A percentile compares a stretch with the other conserved stretches of the same genome.
phyloP scores from a whole-genome alignment of 805 yeast genomes.

The Candida maris region DNA sequence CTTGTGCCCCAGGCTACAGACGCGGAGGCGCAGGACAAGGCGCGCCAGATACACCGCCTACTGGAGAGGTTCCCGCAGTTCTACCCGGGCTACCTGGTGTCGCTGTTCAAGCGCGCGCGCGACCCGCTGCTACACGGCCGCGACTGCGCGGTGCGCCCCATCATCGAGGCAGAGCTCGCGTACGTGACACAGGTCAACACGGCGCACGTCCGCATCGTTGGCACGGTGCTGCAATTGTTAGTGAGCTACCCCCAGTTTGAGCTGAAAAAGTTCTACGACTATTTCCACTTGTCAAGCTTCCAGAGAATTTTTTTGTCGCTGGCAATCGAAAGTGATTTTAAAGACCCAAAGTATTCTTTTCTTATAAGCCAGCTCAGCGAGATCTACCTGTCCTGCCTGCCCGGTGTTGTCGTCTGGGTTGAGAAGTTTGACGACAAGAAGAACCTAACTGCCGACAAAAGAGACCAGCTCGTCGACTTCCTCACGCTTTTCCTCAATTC shows the following conservation, averaged over 20 bases:
- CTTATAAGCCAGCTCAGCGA: slow-evolving; percentile 22
- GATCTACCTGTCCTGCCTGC: slow-evolving; percentile 22
- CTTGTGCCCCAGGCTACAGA: slow-evolving; percentile 42
- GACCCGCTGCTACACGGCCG: neutral
- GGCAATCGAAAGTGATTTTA: slow-evolving; percentile 23
- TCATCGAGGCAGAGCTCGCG: slow-evolving; percentile 22
- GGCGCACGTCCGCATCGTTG: slow-evolving; percentile 11
- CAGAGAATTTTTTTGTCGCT: slow-evolving; percentile 26
- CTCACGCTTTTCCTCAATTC: slow-evolving; percentile 23
- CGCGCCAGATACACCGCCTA: slow-evolving; percentile 46
- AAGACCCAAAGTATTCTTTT: slow-evolving; percentile 5
- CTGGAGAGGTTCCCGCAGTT: slow-evolving; percentile 35
- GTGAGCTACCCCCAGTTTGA: neutral
- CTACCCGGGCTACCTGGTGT: slow-evolving; percentile 31
- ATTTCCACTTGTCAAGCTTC: slow-evolving; percentile 21
- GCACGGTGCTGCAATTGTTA: neutral
- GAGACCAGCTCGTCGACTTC: slow-evolving; percentile 6
- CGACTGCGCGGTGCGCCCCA: neutral
- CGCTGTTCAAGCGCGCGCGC: slow-evolving; percentile 20
- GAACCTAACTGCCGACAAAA: slow-evolving; percentile 1
- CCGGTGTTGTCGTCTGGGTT: slow-evolving; percentile 28
- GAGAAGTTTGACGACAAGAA: slow-evolving; percentile 16
- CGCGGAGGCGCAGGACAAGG: slow-evolving; percentile 37
- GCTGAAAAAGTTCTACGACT: slow-evolving; percentile 25
- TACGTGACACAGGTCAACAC: slow-evolving; percentile 19